Conservation (phyloP, 2,329 filamentous ascomycete genomes). For the Byssochlamys sp. region DNA sequence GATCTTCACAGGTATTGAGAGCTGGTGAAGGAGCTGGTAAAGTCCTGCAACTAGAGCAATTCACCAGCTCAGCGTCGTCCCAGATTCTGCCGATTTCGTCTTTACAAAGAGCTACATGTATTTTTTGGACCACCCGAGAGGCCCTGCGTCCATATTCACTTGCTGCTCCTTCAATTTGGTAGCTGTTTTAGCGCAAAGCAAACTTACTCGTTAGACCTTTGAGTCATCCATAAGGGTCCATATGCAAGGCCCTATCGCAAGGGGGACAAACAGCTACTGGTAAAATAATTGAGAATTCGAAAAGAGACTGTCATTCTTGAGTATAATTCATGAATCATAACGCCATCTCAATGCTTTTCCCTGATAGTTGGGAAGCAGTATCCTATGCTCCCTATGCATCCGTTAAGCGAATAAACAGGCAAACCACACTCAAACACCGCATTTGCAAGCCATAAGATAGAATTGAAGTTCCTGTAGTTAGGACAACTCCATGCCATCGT, state of each 20-base stretch:
- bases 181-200: constrained; percentile 43
- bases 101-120: too few relatives aligned
- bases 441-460: background rate
- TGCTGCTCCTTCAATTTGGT: constrained; percentile 74
- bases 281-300: background rate
- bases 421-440: background rate
- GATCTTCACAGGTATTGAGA: too few relatives aligned
- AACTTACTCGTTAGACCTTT: background rate
- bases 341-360: background rate
- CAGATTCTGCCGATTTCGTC: too few relatives aligned
- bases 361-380: background rate
- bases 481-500: constrained; percentile 39
- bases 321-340: background rate
- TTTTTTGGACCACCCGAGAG: constrained; percentile 40
- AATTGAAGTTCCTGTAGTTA: constrained; percentile 9
- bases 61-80: too few relatives aligned
- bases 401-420: background rate
- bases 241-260: background rate
- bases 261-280: background rate
- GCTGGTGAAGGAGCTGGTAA: too few relatives aligned
- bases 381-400: background rate
- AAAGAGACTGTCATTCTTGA: background rate
- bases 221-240: background rate
- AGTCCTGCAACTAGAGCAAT: too few relatives aligned
- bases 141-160: constrained; percentile 63